Conservation (phyloP, 495 filamentous ascomycete genomes). For the Apiosordaria backusii region DNA sequence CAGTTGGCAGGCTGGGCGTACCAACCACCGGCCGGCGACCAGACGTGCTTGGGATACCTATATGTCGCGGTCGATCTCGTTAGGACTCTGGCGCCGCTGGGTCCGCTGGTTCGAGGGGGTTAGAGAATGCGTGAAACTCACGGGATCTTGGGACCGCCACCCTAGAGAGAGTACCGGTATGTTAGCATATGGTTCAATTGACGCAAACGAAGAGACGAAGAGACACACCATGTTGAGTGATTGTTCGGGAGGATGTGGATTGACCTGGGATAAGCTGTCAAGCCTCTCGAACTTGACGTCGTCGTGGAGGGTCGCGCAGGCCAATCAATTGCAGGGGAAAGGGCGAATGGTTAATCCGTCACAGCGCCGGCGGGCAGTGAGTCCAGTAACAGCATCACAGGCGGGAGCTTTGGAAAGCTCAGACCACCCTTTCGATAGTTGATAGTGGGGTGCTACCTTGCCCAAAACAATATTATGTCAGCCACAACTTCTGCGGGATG, state of each 20-base stretch:
- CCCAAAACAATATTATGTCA: slow-evolving; percentile 23
- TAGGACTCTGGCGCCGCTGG: slow-evolving; percentile 13
- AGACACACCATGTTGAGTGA: slow-evolving; percentile 34
- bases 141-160: slow-evolving; percentile 85
- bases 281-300: slow-evolving; percentile 7
- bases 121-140: slow-evolving; percentile 50
- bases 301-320: slow-evolving; percentile 12
- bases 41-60: slow-evolving; percentile 98
- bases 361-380: background rate
- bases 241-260: slow-evolving; percentile 15
- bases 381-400: background rate
- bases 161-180: slow-evolving; percentile 50
- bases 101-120: slow-evolving; percentile 8
- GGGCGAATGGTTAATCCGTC: slow-evolving; percentile 5
- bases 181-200: slow-evolving; percentile 3
- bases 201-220: background rate
- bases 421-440: background rate
- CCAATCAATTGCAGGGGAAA: slow-evolving; percentile 10
- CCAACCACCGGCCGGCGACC: slow-evolving; percentile 98
- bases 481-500: slow-evolving; percentile 15
- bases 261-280: slow-evolving; percentile 15
- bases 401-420: background rate
- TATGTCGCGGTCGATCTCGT: slow-evolving; percentile 16
- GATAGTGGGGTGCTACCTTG: background rate
- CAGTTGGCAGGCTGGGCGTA: slow-evolving; percentile 92